Base-by-base conservation (phyloP, 148 eudicot genomes). In the Chenopodium formosanum region DNA sequence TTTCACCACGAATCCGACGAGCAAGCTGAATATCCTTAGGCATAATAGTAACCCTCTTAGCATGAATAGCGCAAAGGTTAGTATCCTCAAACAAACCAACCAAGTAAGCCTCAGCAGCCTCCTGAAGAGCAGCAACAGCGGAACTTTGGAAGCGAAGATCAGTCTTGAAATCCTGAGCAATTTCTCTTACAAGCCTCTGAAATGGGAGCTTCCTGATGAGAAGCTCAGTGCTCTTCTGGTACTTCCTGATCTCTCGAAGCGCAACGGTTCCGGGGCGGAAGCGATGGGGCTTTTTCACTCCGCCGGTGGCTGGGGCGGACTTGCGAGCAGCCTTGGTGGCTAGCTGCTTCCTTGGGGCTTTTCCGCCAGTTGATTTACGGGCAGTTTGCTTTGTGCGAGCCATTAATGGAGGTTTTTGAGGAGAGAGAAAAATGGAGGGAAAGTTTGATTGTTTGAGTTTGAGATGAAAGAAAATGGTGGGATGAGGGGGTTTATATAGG, bases 141-240 rank as follows among this genome's bases (percentile, higher is more conserved):
- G 71, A 67, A 22, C 71, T 67, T 2, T 67, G 71, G 40, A 67
- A 67, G 9, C 71, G 71, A 29, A 67, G 71, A 31, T 67, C 71
- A 0, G 71, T 67, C 77, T 74, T 74, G 40, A 74, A 74, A 52
- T 74, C 77, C 40, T 74, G 77, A 25, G 77, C 77, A 25, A 74
- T 74, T 47, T 74, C 77, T 17, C 77, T 27, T 17, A 74, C 77
- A 12, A 74, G 63, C 56, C 77, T 52, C 77, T 74, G 77, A 22
- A 74, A 74, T 5, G 77, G 77, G n/a, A 74, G 77, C 63, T 74
- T 74, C 10, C 77, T 19, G 63, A 74, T 74, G 10, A 74, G 23
- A 6, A 74, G 77, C 77, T 74, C 77, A 52, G 77, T 74, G 27
- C 77, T 74, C 60, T 74, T 74, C 63, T 74, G 77, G 63, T 74